Percentiles rank a stretch among this genome's conserved stretches.
phyloP scores from a whole-genome alignment of 208 protist species.

The Perkinsela sp. region DNA sequence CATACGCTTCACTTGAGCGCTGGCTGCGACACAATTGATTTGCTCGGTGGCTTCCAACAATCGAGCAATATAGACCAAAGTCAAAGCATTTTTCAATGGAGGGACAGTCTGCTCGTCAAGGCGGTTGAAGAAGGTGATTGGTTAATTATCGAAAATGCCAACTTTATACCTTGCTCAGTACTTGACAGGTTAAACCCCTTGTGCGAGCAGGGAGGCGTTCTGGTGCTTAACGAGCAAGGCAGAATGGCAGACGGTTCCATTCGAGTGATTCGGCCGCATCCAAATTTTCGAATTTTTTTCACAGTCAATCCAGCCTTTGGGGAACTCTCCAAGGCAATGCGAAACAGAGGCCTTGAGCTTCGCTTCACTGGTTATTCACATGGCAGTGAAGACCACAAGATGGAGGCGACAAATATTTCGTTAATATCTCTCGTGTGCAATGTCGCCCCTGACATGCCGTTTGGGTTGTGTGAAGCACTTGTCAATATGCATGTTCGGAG shows the following conservation, averaged over 20 bases:
- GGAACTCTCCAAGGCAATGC: conserved; percentile 96
- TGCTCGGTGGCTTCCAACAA: conserved; percentile 98
- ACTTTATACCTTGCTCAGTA: conserved; percentile 94
- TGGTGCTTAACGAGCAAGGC: conserved; percentile 81
- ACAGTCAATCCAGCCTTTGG: conserved; percentile 85
- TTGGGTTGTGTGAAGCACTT: too few species aligned
- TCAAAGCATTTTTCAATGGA: conserved; percentile 92
- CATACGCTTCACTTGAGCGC: conserved; percentile 86
- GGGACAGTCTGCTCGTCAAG: conserved; percentile 86
- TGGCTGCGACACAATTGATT: conserved; percentile 90
- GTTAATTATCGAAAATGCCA: conserved; percentile 97
- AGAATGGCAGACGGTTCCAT: conserved; percentile 63
- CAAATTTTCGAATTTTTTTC: conserved; percentile 94
- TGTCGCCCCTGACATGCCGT: too few species aligned
- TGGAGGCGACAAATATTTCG: too few species aligned
- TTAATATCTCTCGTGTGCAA: too few species aligned
- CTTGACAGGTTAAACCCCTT: conserved; percentile 98
- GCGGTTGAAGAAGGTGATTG: conserved; percentile 82
- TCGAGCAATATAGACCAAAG: conserved; percentile 28
- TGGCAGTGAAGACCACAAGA: too few species aligned
- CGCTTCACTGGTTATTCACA: conserved; percentile 23
- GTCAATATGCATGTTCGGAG: too few species aligned
- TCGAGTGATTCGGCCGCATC: conserved; percentile 73
- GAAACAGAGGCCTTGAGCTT: conserved; percentile 93
- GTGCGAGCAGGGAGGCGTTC: conserved; percentile 80